Evolutionary conservation across 1,139 yeast species (phyloP), one percentile per base, ranked within the genome.

Genomic region (Saccharomyces hybrid): DNA sequence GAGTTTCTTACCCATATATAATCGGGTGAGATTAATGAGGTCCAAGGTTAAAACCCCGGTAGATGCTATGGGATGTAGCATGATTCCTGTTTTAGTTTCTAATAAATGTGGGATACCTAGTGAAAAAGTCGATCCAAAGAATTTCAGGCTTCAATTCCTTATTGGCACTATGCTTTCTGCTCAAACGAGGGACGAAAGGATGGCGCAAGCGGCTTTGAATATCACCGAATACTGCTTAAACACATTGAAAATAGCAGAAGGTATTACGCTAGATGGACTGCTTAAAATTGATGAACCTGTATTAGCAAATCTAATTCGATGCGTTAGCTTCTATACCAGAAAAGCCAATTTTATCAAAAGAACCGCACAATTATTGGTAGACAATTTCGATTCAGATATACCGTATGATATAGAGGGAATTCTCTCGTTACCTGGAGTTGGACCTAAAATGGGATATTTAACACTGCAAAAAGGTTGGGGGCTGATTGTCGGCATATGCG

Each of bases 361-460:
- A 58, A 75, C 93, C 0, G 81, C 88, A 19, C 73, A 73, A 51
- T 73, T 86, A 4, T 62, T 91, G 4, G 63, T 69, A 3, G 78
- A 78, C 2, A 64, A 78, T 16, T 82, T 78, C 65, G 71, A 74
- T 19, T 84, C 84, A 7, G 97, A 90, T 63, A 78, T 91, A 1
- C 93, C 93, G 0, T 71, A 78, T 14, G 82, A 84, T 0, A 78
- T 89, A 11, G 82, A 79, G 8, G 91, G 85, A 1, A 76, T 90
- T 55, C 77, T 81, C 2, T 71, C 78, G 0, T 71, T 91, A 41
- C 97, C 97, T 0, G 99, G 99, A 0, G 96, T 91, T 1, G 99
- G 99, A 0, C 97, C 97, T 9, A 91, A 91, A 68, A 91, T 91
- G 98, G 96, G 96, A 0, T 86, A 81, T 67, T 71, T 91, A 38